Base-by-base conservation (phyloP, 164 flowering plant genomes). In the Pachysandra terminalis region DNA sequence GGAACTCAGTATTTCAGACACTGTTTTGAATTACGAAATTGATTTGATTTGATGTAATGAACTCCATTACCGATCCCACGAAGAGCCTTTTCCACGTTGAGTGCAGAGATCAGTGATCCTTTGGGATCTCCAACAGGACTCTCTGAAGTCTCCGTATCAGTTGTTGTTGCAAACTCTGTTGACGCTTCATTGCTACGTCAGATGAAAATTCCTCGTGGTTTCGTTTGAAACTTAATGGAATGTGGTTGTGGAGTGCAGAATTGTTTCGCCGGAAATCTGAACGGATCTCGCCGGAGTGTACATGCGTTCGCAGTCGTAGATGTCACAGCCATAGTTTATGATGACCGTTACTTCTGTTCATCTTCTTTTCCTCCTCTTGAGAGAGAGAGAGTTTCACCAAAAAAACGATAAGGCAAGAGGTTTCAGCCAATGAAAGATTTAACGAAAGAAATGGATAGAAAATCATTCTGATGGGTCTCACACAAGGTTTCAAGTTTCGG, bases 51-150 rank as follows among this genome's bases (percentile, higher is more conserved):
- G 52, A 12, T 16, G 22, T 8, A 2, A 9, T 32, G 65, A 22
- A 19, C 4, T 26, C 58, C 58, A 19, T 72, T 81, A 90, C 98
- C 85, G 21, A 90, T 87, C 72, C 96, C 96, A 17, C 93, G 88
- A 53, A 90, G 88, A 65, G 90, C 90, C 59, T 82, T 83, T 68
- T 90, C 91, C 25, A 90, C 93, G 54, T 93, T 90, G 40, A 81
- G 78, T 26, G 90, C 79, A 24, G 95, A 84, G 22, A 90, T 93
- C 48, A 93, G 61, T 41, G 96, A 93, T 7, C 66, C 82, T 54
- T 66, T 55, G 0, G 85, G 77, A 41, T 77, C 71, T 75, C 86
- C 87, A n/a, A 83, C 75, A 1, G 90, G 53, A 19, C 64, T 75
- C 49, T 83, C 83, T 1, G 65, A 65, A 19, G 74, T 73, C 7